Evolutionary conservation across 1,139 yeast genomes (phyloP), one percentile per base, ranked within the genome.

Genomic region (Diutina catenulata): DNA sequence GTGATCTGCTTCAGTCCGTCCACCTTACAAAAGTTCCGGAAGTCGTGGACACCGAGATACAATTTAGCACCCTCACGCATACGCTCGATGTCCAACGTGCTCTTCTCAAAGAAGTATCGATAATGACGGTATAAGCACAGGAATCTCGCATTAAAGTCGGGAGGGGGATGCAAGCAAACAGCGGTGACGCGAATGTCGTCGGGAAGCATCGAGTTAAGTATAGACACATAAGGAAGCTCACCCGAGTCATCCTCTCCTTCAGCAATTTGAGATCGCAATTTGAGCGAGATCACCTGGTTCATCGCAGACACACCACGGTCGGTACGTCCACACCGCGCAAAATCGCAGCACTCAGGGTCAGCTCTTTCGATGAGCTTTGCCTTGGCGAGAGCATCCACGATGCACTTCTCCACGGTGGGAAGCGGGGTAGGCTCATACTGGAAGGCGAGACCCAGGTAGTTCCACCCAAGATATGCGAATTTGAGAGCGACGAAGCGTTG

Each of bases 231-330:
- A 42, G 87, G 86, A 5, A 88, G 58, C 53, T 93, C 98, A 43
- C 60, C 65, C 1, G 37, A 40, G 52, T 88, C 96, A 38, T 86
- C 82, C 36, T 62, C 68, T n/a, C n/a, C n/a, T 1, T 57, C 52
- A 0, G 70, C 50, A 37, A 91, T 56, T 23, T 68, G 63, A 0
- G 96, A 84, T 45, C 99, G 66, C 19, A 91, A 80, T 18, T 67
- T 61, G 31, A 91, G 62, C 0, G 95, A 78, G 10, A 91, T 80
- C 6, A 91, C 98, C 57, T 91, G 99, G 49, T 86, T 83, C 80
- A 91, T 74, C 0, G 99, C 98, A 60, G 95, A 83, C 5, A 91
- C 99, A 11, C 98, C 98, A 48, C 77, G 80, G 51, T 91, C 99
- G 0, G 99, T 91, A 49, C 99, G 67, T 0, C 99, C 99, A 59